phyloP scores from a whole-genome alignment of 441 rosid species.

The Bocquillonia castaneifolia region DNA sequence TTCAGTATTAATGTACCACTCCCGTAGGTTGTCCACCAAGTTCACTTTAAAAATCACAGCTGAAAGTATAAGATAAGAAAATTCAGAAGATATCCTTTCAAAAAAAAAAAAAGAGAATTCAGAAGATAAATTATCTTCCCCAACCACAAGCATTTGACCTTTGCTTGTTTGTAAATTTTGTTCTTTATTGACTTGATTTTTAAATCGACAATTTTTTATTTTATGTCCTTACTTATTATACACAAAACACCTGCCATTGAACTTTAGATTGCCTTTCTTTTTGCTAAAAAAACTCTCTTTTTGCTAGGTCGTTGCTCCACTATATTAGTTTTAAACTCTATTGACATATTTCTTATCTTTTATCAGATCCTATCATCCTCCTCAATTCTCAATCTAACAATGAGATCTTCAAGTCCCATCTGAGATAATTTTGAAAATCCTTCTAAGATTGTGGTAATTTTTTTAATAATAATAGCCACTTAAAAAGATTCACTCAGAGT shows the following conservation, averaged over 20 bases:
- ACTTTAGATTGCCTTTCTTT: not conserved
- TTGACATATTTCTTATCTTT: not conserved
- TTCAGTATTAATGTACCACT: conserved; percentile 1
- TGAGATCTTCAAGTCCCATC: not conserved
- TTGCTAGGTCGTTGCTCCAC: not conserved
- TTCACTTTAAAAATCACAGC: not conserved
- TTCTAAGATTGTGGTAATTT: not conserved
- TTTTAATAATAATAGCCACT: not conserved
- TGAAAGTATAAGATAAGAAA: not conserved
- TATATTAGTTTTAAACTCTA: not conserved
- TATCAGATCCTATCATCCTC: not conserved
- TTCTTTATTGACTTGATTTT: not conserved
- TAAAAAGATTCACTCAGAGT: not conserved
- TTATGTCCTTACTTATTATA: not conserved
- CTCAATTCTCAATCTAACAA: not conserved
- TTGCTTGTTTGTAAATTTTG: not conserved
- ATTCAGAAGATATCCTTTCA: too few relatives aligned
- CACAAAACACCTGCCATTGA: not conserved
- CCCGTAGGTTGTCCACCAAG: not conserved
- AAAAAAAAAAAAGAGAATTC: too few relatives aligned
- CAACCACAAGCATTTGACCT: not conserved
- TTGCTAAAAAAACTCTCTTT: not conserved
- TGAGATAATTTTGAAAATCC: not conserved
- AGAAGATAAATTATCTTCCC: too few relatives aligned
- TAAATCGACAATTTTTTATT: not conserved